phyloP scores from a whole-genome alignment of 2,329 filamentous ascomycete species.

The Diaporthe sp. region DNA sequence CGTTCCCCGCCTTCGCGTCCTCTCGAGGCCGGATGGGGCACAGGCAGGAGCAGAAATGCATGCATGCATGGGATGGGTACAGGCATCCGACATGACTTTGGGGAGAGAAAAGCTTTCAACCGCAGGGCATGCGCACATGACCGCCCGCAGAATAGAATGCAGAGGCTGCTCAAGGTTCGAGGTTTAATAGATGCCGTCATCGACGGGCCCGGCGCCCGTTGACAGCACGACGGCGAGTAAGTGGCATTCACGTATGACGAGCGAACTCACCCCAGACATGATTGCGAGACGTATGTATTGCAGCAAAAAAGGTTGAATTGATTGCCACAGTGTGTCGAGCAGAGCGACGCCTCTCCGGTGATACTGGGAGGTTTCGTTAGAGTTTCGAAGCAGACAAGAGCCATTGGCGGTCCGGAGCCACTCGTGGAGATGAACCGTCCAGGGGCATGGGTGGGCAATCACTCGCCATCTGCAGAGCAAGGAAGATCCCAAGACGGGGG shows the following conservation, averaged over 20 bases:
- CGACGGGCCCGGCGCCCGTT: slow-evolving; percentile 9
- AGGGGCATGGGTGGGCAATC: slow-evolving; percentile 26
- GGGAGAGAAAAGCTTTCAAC: slow-evolving; percentile 3
- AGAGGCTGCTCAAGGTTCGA: slow-evolving; percentile 27
- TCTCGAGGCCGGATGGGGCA: neutral
- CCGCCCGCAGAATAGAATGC: neutral
- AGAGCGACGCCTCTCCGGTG: slow-evolving; percentile 20
- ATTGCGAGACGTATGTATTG: slow-evolving; percentile 14
- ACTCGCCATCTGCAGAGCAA: slow-evolving; percentile 20
- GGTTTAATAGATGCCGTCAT: slow-evolving; percentile 31
- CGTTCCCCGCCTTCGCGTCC: slow-evolving; percentile 17
- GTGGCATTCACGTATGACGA: neutral
- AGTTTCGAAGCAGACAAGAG: slow-evolving; percentile 38
- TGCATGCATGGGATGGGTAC: slow-evolving; percentile 11
- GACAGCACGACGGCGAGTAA: slow-evolving; percentile 11
- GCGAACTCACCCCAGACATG: slow-evolving; percentile 4
- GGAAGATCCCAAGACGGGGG: slow-evolving; percentile 27
- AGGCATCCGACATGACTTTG: neutral
- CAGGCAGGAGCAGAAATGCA: neutral
- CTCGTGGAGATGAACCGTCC: slow-evolving; percentile 32
- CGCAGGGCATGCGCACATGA: slow-evolving; percentile 6
- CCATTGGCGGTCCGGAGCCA: slow-evolving; percentile 35
- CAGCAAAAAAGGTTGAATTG: slow-evolving; percentile 11
- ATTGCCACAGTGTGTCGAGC: slow-evolving; percentile 28
- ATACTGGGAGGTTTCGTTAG: slow-evolving; percentile 39